These are phyloP conservation scores for Vaccinium myrtillus DNA, from an alignment of 148 eudicot genomes.

Conservation along the genomic window DNA sequence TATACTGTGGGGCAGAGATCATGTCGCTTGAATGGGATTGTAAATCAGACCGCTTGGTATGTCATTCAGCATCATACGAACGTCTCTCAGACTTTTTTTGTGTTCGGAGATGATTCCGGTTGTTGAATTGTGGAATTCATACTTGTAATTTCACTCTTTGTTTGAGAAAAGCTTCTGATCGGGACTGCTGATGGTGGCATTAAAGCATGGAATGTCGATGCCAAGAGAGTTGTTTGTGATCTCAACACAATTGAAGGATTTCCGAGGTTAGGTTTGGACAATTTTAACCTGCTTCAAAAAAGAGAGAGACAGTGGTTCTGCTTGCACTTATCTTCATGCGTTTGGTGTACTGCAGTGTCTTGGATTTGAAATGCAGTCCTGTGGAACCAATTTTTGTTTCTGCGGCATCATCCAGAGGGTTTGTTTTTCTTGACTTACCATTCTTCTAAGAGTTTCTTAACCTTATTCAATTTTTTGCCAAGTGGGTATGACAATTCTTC, in stretches of 20 bases:
- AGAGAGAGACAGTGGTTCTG: not conserved
- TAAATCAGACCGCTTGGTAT: slow-evolving; percentile 95
- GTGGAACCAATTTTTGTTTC: slow-evolving; percentile 97
- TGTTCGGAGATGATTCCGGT: slow-evolving; percentile 14
- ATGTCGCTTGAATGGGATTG: slow-evolving; percentile 98
- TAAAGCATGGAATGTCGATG: slow-evolving; percentile 99
- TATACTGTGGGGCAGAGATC: slow-evolving; percentile 95
- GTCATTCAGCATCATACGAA: slow-evolving; percentile 10
- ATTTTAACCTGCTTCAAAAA: slow-evolving; percentile 8
- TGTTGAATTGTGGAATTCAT: slow-evolving; percentile 16
- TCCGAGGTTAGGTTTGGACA: slow-evolving; percentile 53
- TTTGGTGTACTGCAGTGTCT: slow-evolving; percentile 55
- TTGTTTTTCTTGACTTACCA: slow-evolving; percentile 15
- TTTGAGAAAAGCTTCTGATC: slow-evolving; percentile 79
- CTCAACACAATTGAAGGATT: slow-evolving; percentile 66
- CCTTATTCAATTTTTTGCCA: not conserved
- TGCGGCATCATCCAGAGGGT: slow-evolving; percentile 96
- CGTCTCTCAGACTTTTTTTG: not conserved
- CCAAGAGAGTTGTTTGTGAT: slow-evolving; percentile 98
- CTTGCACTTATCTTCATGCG: slow-evolving; percentile 22
- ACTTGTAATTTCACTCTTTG: slow-evolving; percentile 13
- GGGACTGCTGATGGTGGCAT: slow-evolving; percentile 98
- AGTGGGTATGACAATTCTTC: not conserved
- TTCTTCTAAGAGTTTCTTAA: not conserved
- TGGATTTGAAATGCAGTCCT: slow-evolving; percentile 96